These are phyloP conservation scores for Prunus campanulata DNA, from an alignment of 306 rosid genomes.

Conservation along the genomic window DNA sequence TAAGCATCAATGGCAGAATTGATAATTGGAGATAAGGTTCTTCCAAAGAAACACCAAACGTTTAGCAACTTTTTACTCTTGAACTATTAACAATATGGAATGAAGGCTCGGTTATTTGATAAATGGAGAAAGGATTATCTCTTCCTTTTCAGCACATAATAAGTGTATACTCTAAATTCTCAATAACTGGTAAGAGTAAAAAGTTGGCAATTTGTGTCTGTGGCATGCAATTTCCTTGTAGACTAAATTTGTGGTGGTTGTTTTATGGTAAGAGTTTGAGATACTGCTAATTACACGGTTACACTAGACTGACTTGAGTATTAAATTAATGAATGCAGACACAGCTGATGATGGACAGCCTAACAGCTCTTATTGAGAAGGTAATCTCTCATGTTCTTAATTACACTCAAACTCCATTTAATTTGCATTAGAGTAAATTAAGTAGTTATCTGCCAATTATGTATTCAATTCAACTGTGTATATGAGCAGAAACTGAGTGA, in stretches of 20 bases:
- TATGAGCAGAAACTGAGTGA: too few relatives aligned
- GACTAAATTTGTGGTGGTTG: background rate
- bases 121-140: too few relatives aligned
- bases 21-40: background rate
- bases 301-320: background rate
- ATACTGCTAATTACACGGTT: background rate
- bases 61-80: background rate
- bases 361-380: slow-evolving; percentile 5
- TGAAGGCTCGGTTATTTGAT: too few relatives aligned
- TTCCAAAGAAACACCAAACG: background rate
- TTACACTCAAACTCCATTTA: background rate
- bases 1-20: too few relatives aligned
- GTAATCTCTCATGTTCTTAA: background rate
- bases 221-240: background rate
- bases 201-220: background rate
- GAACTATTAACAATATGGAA: background rate
- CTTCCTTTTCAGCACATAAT: too few relatives aligned
- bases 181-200: background rate
- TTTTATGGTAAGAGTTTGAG: background rate
- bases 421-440: background rate
- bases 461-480: too few relatives aligned
- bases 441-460: too few relatives aligned
- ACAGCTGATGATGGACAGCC: slow-evolving; percentile 10
- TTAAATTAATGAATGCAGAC: slow-evolving; percentile 6
- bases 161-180: background rate